Evolutionary conservation across 805 yeast genomes (phyloP).

Genomic region (Sugiyamaella lignohabitans): DNA sequence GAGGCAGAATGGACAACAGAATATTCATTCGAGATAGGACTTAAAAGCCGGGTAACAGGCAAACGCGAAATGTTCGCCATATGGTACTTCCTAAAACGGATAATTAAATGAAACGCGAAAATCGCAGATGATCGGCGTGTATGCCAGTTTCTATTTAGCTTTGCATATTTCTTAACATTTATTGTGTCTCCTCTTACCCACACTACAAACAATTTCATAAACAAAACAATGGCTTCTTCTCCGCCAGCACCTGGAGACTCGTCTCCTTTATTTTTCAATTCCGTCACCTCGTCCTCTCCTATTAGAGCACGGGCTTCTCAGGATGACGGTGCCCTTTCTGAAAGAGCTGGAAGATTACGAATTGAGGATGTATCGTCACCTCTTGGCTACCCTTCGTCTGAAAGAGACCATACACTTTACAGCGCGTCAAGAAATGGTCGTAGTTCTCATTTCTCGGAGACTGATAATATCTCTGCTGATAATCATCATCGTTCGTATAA

Average conservation of each 20-base stretch:
- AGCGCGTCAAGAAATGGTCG: conserved; percentile 5
- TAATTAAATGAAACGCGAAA: background rate
- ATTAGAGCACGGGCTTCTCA: conserved; percentile 2
- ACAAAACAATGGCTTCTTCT: background rate
- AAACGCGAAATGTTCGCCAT: no score
- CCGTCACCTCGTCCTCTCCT: background rate
- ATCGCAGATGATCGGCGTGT: background rate
- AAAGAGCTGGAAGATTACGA: conserved; percentile 14
- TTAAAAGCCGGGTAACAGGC: no score
- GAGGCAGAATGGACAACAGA: no score
- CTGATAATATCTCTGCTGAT: conserved; percentile 13
- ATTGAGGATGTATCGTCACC: conserved; percentile 33
- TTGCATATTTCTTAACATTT: no score
- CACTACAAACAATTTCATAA: no score
- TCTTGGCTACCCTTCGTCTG: conserved; percentile 37
- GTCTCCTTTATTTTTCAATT: background rate
- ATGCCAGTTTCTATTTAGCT: background rate
- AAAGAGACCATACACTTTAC: conserved; percentile 27
- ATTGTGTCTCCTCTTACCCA: no score
- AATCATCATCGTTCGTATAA: conserved; percentile 32
- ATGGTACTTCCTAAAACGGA: background rate
- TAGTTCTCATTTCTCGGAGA: conserved; percentile 23
- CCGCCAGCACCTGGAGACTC: background rate
- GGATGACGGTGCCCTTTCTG: conserved; percentile 10
- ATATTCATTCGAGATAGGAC: no score